Base-by-base conservation (phyloP, 805 yeast species). In the Saccharomyces paradoxus region DNA sequence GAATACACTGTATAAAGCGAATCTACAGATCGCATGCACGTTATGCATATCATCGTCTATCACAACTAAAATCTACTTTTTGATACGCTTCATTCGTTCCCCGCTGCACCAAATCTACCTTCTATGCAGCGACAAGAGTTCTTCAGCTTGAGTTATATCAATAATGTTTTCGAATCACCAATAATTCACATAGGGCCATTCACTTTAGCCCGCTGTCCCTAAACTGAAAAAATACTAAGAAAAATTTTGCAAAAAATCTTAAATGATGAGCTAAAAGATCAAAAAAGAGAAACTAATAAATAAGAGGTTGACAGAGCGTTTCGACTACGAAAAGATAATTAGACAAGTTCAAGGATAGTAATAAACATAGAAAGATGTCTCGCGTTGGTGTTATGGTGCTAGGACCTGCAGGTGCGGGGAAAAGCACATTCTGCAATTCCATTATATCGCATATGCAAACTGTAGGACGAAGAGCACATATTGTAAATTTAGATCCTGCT, bases 351-450 rank as follows among this genome's bases (percentile, higher is more conserved):
- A 46, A 50, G 50, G n/a, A 17, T 17, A 29, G 14, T 26, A 49
- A 46, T 21, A 17, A 44, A 17, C 14, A 50, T 24, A 12, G 41
- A 17, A 54, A 9, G 24, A 92, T 94, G 99, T 89, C 97, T 2
- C 79, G 96, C 73, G 96, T 90, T 1, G 99, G 98, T 55, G 92
- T 89, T 12, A 74, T 94, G 58, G 96, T 91, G 1, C 72, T 94
- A 60, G 99, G 99, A 1, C 99, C 99, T 21, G 99, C 99, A 1
- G 99, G 99, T 41, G 98, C 87, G 9, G 99, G 99, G 10, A 92
- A 87, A 70, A 83, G 94, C 49, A 89, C 99, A 0, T 94, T 92
- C 66, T 92, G 98, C 73, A 87, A 89, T 64, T 77, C 96, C 3
- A 79, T 94, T 57, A 86, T 94, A 48, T 73, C 92, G 1, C 87